Conservation (phyloP, 2,329 filamentous ascomycete species). For the Fusarium sp. region DNA sequence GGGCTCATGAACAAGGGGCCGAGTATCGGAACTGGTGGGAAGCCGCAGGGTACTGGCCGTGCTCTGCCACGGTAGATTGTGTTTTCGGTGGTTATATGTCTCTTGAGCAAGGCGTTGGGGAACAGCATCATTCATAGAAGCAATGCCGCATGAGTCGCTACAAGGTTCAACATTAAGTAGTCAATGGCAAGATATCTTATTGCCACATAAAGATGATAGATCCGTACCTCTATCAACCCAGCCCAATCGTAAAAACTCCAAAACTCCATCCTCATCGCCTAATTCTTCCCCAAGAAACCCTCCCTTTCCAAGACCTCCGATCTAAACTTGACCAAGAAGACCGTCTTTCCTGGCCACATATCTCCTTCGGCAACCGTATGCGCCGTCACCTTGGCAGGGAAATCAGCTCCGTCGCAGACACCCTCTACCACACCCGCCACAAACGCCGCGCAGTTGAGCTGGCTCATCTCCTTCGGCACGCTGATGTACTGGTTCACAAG, state of each 20-base stretch:
- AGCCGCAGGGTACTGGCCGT: conserved; percentile 34
- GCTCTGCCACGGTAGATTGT: conserved; percentile 29
- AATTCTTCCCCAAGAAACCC: conserved; percentile 77
- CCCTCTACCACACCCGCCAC: conserved; percentile 96
- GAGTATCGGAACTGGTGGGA: conserved; percentile 40
- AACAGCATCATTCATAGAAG: neutral
- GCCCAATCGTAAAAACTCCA: conserved; percentile 27
- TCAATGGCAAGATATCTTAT: conserved; percentile 25
- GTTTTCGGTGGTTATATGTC: neutral
- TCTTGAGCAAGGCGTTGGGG: conserved; percentile 34
- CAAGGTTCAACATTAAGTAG: conserved; percentile 17
- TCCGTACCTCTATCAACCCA: conserved; percentile 22
- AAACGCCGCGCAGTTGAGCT: conserved; percentile 95
- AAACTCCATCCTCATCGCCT: conserved; percentile 34
- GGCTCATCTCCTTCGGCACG: conserved; percentile 94
- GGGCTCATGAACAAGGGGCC: conserved; percentile 77
- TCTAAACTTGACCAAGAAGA: conserved; percentile 94
- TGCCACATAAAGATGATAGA: conserved; percentile 26
- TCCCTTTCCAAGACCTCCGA: conserved; percentile 93
- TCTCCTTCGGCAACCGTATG: conserved; percentile 81
- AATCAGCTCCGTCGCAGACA: conserved; percentile 92
- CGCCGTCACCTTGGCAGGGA: conserved; percentile 88
- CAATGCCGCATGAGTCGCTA: neutral
- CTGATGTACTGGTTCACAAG: conserved; percentile 94
- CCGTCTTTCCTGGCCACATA: conserved; percentile 96